Evolutionary conservation across 495 filamentous ascomycete genomes (phyloP).

Genomic region (Rusavskia elegans): DNA sequence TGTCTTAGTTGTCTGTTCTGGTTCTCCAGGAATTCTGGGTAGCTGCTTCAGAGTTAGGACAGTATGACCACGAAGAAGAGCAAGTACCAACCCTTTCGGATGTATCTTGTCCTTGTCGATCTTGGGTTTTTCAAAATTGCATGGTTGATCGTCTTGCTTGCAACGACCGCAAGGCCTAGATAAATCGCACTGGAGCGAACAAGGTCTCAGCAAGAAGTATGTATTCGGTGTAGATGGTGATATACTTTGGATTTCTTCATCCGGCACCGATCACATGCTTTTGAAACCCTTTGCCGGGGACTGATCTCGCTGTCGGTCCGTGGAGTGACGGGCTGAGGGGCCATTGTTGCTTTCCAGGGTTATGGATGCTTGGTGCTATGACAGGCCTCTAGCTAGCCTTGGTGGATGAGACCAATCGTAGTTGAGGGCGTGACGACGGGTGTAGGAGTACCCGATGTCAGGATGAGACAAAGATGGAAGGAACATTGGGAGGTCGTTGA

Average conservation of each 20-base stretch:
- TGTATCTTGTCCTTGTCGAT: conserved; percentile 48
- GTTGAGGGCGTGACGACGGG: too few relatives aligned
- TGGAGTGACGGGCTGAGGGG: background rate
- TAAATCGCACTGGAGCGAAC: conserved; percentile 40
- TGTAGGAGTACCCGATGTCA: too few relatives aligned
- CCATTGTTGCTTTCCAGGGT: background rate
- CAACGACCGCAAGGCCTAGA: conserved; percentile 43
- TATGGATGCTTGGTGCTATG: too few relatives aligned
- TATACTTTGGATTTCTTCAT: conserved; percentile 48
- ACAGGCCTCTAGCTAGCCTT: too few relatives aligned
- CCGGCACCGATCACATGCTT: conserved; percentile 48
- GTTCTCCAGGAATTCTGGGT: conserved; percentile 58
- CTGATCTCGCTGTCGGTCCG: background rate
- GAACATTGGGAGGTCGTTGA: too few relatives aligned
- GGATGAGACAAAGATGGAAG: too few relatives aligned
- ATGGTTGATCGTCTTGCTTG: conserved; percentile 42
- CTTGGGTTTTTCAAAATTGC: conserved; percentile 46
- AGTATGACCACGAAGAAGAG: background rate
- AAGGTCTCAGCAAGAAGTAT: background rate
- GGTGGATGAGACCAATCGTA: too few relatives aligned
- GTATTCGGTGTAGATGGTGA: background rate
- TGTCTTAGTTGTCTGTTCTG: conserved; percentile 49
- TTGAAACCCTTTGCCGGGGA: conserved; percentile 41
- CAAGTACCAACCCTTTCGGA: conserved; percentile 39
- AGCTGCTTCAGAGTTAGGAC: conserved; percentile 21